Evolutionary conservation across 2,329 filamentous ascomycete species (phyloP).

Genomic region (Aspergillus candidus): DNA sequence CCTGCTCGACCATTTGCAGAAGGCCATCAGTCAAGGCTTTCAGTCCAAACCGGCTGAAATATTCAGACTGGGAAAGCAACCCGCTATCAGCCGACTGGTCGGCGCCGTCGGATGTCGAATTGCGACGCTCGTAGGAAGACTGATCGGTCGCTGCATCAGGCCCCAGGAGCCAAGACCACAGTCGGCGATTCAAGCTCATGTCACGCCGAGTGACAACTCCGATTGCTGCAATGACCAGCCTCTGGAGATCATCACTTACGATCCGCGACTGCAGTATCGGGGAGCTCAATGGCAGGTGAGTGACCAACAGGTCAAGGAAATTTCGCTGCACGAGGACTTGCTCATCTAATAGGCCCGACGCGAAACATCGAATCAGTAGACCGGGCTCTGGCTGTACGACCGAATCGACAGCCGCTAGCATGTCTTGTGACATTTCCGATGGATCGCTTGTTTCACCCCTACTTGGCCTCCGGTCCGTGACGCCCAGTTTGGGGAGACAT

Average conservation of each 20-base stretch:
- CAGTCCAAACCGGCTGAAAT: constrained; percentile 77
- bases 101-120: constrained; percentile 22
- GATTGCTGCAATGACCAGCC: constrained; percentile 74
- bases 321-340: constrained; percentile 90
- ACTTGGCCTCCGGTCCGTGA: constrained; percentile 27
- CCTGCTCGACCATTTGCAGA: constrained; percentile 64
- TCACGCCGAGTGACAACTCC: constrained; percentile 83
- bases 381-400: constrained; percentile 76
- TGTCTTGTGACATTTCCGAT: constrained; percentile 19
- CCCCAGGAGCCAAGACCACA: constrained; percentile 96
- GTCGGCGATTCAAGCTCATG: constrained; percentile 88
- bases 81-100: constrained; percentile 30
- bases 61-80: constrained; percentile 60
- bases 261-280: constrained; percentile 70
- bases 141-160: constrained; percentile 53
- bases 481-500: constrained; percentile 66
- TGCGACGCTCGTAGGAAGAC: constrained; percentile 23
- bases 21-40: constrained; percentile 68
- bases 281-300: constrained; percentile 79
- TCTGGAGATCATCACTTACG: constrained; percentile 68
- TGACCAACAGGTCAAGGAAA: constrained; percentile 86
- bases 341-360: constrained; percentile 78
- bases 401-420: constrained; percentile 37
- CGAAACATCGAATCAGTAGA: constrained; percentile 82
- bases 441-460: constrained; percentile 24